phyloP scores from a whole-genome alignment of 2,329 filamentous ascomycete species.

The Fusarium longipes region DNA sequence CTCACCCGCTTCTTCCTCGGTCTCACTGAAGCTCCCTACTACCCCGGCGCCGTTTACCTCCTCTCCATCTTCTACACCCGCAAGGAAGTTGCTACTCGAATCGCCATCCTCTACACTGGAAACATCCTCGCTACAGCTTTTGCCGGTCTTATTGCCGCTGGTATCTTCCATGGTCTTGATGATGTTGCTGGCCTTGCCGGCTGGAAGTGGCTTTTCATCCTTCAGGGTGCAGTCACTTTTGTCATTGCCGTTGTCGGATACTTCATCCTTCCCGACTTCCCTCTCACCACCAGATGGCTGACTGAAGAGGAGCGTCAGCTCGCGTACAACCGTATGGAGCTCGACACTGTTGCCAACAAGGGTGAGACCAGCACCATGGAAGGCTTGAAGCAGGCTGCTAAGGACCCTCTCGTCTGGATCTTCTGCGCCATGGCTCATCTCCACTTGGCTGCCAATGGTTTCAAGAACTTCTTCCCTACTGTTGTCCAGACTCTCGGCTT shows the following conservation, averaged over 20 bases:
- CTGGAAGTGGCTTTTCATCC: slow-evolving; percentile 68
- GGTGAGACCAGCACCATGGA: slow-evolving; percentile 54
- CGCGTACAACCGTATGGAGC: slow-evolving; percentile 56
- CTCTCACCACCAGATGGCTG: slow-evolving; percentile 56
- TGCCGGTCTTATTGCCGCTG: slow-evolving; percentile 58
- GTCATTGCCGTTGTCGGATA: slow-evolving; percentile 45
- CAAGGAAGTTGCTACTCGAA: slow-evolving; percentile 58
- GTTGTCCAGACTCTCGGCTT: slow-evolving; percentile 48
- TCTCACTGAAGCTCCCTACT: slow-evolving; percentile 57
- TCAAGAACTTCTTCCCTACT: slow-evolving; percentile 52
- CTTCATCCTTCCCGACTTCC: slow-evolving; percentile 52
- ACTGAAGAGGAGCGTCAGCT: slow-evolving; percentile 58
- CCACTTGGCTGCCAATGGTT: slow-evolving; percentile 61
- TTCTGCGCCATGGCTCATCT: slow-evolving; percentile 63
- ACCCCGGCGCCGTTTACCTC: slow-evolving; percentile 53
- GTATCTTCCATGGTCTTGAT: slow-evolving; percentile 52
- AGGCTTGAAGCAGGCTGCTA: slow-evolving; percentile 57
- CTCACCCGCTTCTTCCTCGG: slow-evolving; percentile 58
- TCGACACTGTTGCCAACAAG: slow-evolving; percentile 59
- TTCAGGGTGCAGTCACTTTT: slow-evolving; percentile 65
- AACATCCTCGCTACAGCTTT: slow-evolving; percentile 54
- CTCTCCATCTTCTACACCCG: slow-evolving; percentile 67
- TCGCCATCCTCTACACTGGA: slow-evolving; percentile 59
- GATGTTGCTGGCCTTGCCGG: slow-evolving; percentile 43
- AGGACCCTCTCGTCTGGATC: slow-evolving; percentile 61